Conservation (phyloP, 306 rosid species). For the Cicer arietinum region DNA sequence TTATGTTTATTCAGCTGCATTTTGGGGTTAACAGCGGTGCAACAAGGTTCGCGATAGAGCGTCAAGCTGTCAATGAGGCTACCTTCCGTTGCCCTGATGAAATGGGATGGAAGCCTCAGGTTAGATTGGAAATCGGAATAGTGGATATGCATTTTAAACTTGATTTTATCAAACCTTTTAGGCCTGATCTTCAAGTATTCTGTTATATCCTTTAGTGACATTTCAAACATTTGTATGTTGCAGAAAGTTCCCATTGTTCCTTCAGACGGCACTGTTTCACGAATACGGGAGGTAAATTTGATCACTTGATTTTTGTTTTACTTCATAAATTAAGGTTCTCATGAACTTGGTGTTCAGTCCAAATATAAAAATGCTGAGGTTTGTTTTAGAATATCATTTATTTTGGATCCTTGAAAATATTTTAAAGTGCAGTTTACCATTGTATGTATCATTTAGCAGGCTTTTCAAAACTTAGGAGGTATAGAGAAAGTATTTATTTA, state of each 20-base stretch:
- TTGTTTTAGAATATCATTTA: conserved; percentile 11
- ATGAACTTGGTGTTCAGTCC: conserved; percentile 16
- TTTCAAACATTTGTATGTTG: conserved; percentile 47
- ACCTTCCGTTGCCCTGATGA: conserved; percentile 98
- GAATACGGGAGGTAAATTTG: conserved; percentile 67
- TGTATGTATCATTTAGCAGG: conserved; percentile 36
- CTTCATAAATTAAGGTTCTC: conserved; percentile 22
- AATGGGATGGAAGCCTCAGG: conserved; percentile 99
- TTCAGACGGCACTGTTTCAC: conserved; percentile 72
- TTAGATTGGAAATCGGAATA: conserved; percentile 40
- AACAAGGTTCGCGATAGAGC: conserved; percentile 87
- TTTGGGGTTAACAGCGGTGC: conserved; percentile 98
- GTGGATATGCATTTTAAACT: conserved; percentile 9
- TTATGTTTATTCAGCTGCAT: conserved; percentile 66
- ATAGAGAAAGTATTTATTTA: background rate
- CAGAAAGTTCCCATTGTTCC: conserved; percentile 88
- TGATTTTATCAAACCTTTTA: conserved; percentile 31
- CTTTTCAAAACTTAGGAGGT: conserved; percentile 17
- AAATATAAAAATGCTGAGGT: conserved; percentile 5
- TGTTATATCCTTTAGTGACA: conserved; percentile 34
- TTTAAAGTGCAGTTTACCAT: conserved; percentile 35
- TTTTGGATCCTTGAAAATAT: background rate
- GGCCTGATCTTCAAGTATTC: conserved; percentile 20
- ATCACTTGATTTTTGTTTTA: background rate
- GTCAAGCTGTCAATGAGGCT: conserved; percentile 95